Percentiles rank a stretch among this genome's conserved stretches.
These are phyloP conservation scores for Dillenia suffruticosa DNA, from an alignment of 164 flowering plant species.

Conservation along the genomic window DNA sequence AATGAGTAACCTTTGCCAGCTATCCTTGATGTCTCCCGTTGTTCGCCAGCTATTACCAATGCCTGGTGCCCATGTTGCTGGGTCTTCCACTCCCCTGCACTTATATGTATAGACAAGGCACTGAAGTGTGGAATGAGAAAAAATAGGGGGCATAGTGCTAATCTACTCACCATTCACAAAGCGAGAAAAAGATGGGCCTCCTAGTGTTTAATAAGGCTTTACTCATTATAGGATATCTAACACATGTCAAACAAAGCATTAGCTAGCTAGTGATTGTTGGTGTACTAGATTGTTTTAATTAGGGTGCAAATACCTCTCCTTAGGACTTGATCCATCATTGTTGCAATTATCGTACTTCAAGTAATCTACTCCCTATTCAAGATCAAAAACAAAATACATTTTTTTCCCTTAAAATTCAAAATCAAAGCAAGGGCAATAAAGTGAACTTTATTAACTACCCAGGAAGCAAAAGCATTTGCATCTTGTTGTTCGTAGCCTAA, in stretches of 20 bases:
- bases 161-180: too few relatives aligned
- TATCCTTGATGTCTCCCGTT: constrained; percentile 62
- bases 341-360: constrained; percentile 43
- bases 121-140: too few relatives aligned
- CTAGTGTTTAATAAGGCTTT: too few relatives aligned
- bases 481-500: constrained; percentile 61
- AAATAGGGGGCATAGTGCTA: too few relatives aligned
- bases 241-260: background rate
- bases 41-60: constrained; percentile 85
- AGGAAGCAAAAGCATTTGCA: constrained; percentile 62
- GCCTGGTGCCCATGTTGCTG: constrained; percentile 67
- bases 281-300: too few relatives aligned
- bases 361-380: constrained; percentile 32
- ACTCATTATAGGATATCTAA: too few relatives aligned
- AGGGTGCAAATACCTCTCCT: constrained; percentile 15
- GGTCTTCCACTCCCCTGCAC: constrained; percentile 65
- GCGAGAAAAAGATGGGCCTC: too few relatives aligned
- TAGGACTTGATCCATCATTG: constrained; percentile 18
- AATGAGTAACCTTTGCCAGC: constrained; percentile 50
- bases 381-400: background rate
- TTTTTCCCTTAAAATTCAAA: too few relatives aligned
- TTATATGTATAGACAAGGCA: too few relatives aligned
- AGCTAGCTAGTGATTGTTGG: too few relatives aligned
- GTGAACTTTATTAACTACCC: constrained; percentile 27
- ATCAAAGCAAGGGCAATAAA: too few relatives aligned